Evolutionary conservation across 352 stramenopile species (phyloP).

Genomic region (Phytophthora pluvialis): DNA sequence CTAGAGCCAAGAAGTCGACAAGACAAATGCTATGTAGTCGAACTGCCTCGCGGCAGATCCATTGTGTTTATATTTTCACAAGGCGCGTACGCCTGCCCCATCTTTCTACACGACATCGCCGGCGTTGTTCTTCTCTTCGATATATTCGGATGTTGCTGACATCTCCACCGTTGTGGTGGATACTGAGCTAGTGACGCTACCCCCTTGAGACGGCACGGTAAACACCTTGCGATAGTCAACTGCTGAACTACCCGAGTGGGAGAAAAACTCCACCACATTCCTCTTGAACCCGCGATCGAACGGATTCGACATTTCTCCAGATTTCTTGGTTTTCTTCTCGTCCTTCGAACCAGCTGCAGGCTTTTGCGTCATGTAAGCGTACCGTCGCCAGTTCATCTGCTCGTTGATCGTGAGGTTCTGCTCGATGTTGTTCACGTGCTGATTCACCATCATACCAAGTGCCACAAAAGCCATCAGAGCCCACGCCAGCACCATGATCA

Average conservation of each 20-base stretch:
- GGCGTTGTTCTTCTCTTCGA: slow-evolving; percentile 11
- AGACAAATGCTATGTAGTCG: slow-evolving; percentile 2
- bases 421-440: slow-evolving; percentile 69
- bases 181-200: slow-evolving; percentile 19
- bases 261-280: slow-evolving; percentile 63
- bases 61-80: slow-evolving; percentile 20
- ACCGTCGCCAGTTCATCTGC: slow-evolving; percentile 84
- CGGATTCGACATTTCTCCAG: slow-evolving; percentile 41
- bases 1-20: not conserved
- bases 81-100: not conserved
- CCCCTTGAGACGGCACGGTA: slow-evolving; percentile 19
- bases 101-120: slow-evolving; percentile 36
- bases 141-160: slow-evolving; percentile 18
- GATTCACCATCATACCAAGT: slow-evolving; percentile 64
- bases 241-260: slow-evolving; percentile 36
- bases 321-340: slow-evolving; percentile 22
- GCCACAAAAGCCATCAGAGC: slow-evolving; percentile 50
- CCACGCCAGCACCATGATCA: slow-evolving; percentile 71
- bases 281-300: slow-evolving; percentile 50
- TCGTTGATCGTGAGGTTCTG: slow-evolving; percentile 87
- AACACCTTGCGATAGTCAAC: slow-evolving; percentile 57
- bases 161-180: slow-evolving; percentile 18
- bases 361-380: slow-evolving; percentile 60
- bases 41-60: not conserved
- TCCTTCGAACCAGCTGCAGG: slow-evolving; percentile 8